Base-by-base conservation (phyloP, 2,329 filamentous ascomycete species). In the Arthrobotrys sinensis region DNA sequence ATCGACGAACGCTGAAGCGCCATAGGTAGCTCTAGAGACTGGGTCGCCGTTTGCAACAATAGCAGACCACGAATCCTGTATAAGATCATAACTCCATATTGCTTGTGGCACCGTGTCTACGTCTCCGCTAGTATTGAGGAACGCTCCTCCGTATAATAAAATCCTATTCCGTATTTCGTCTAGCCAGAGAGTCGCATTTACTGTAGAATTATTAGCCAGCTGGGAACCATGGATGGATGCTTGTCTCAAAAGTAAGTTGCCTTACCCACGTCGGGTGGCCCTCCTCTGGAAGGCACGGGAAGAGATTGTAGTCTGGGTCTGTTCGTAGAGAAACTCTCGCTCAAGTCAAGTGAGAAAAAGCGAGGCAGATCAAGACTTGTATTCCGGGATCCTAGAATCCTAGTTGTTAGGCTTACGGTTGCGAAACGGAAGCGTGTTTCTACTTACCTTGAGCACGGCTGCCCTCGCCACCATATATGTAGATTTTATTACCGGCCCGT, bases 401-500 rank as follows among this genome's bases (percentile, higher is more conserved):
- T 52, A n/a, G 2, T 52, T 52, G 1, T 52, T 5, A 52, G 24
- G 24, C 7, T 11, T 45, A 11, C n/a, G 2, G 2, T 50, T 50
- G 4, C 2, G 34, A 32, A 43, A 2, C 4, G 24, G 24, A 28
- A n/a, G 19, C 12, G 12, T 48, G 19, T 2, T 43, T n/a, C n/a
- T 3, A 10, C 57, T 40, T 70, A 71, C 67, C 24, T 12, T 21
- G n/a, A 4, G 14, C 16, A 14, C 34, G 62, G 11, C 40, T 34
- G n/a, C 66, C 66, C 46, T 72, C 67, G 12, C 66, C 67, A 4
- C 75, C 75, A 45, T 78, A 78, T 14, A 78, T 68, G 21, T 72
- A 78, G 2, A 78, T 68, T n/a, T 38, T 68, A 12, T 68, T 16
- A 11, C 45, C 62, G 19, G 32, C 53, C 34, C 21, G 75, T 16